Conservation (phyloP, 371 early-diverging fungal genomes). For the Mortierella sp. region DNA sequence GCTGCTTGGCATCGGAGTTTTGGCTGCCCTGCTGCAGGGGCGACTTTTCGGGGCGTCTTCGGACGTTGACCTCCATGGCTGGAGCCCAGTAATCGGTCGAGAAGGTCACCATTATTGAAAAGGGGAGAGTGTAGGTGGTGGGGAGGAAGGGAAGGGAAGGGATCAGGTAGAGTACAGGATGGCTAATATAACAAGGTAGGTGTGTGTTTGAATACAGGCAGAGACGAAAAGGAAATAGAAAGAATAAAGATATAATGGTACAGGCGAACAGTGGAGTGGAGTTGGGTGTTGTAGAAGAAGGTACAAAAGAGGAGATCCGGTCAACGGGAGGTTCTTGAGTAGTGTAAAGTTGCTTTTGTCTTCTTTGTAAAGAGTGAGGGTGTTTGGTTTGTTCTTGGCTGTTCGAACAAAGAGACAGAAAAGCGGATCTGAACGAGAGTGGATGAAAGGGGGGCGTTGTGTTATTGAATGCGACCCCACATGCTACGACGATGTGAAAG, state of each 20-base stretch:
- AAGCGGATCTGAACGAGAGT: background rate
- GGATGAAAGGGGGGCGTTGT: conserved; percentile 32
- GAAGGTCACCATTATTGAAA: conserved; percentile 60
- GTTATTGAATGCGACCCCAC: conserved; percentile 48
- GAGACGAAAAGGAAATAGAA: background rate
- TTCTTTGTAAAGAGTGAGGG: background rate
- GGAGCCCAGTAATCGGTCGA: conserved; percentile 66
- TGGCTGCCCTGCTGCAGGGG: conserved; percentile 6
- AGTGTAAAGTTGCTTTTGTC: background rate
- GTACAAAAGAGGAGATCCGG: background rate
- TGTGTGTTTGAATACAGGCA: conserved; percentile 3
- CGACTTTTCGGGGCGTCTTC: conserved; percentile 56
- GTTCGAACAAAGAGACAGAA: background rate
- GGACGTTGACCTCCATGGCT: conserved; percentile 61
- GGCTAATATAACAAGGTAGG: conserved; percentile 4
- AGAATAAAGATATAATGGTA: conserved; percentile 2
- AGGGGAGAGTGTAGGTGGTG: background rate
- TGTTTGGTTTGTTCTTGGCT: background rate
- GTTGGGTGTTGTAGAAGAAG: background rate
- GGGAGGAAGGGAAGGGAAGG: background rate
- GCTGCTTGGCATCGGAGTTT: background rate
- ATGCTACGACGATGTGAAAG: conserved; percentile 29
- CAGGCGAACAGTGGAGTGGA: conserved; percentile 2
- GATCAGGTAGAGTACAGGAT: conserved; percentile 11
- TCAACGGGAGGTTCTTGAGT: conserved; percentile 1